Evolutionary conservation across 2,329 filamentous ascomycete species (phyloP), one percentile per base, ranked within the genome.

Genomic region (Botrytis aclada): DNA sequence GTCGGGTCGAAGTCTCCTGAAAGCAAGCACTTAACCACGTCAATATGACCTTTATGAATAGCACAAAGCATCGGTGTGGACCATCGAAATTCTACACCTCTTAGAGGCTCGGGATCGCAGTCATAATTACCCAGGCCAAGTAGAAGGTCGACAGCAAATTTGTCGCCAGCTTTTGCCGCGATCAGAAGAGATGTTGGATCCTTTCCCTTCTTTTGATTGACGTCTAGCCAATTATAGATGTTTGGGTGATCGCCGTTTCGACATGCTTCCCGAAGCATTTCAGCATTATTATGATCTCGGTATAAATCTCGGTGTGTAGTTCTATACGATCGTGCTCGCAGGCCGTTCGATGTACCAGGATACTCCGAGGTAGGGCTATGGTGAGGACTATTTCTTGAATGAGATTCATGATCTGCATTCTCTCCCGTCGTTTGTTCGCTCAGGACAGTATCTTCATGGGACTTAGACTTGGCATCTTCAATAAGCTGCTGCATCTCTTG

Each of bases 51-150:
- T 77, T 95, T 92, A 25, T 96, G 95, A 76, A 99, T 98, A 1
- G 96, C 95, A 73, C 95, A 94, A 54, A 98, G 88, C 86, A 99
- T 97, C 1, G 96, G 96, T 1, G 95, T 98, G 69, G 95, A 92
- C 79, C 93, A 91, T 73, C 96, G 94, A 60, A 87, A 83, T 41
- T 86, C 85, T 73, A 84, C 84, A 25, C 81, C 82, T 14, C 85
- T 79, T 64, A 94, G 82, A 20, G 93, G 88, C 10, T 87, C 85
- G 45, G 94, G 94, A 77, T 96, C 93, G 12, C 88, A 86, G 78
- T 91, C 86, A 29, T 88, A 87, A 72, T 84, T 82, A 54, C 84
- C 82, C 73, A 85, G 83, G 25, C 84, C 86, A 72, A 88, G 82
- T 47, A 88, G 81, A 74, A 82, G 64, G 37, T 78, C 76, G 22